A percentile compares a stretch with the other conserved stretches of the same genome.
phyloP scores from a whole-genome alignment of 1,284 basidiomycete genomes.

The Trametes sp. region DNA sequence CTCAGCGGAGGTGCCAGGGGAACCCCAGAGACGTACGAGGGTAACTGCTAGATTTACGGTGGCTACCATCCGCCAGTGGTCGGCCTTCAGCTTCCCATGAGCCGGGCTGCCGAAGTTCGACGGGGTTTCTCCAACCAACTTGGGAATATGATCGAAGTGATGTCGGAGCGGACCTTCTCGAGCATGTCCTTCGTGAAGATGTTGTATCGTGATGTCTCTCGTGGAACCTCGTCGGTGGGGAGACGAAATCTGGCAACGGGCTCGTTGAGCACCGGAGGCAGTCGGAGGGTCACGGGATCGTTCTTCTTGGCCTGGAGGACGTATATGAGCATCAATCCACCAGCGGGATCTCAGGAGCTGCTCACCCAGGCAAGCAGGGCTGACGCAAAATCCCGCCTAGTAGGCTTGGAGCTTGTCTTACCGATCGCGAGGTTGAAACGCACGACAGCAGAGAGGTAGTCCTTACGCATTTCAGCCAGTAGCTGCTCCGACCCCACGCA shows the following conservation, averaged over 20 bases:
- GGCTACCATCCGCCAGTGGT: constrained; percentile 45
- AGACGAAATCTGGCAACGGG: background rate
- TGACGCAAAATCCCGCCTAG: no score
- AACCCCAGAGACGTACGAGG: constrained; percentile 46
- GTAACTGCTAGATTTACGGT: constrained; percentile 44
- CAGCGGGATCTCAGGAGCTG: no score
- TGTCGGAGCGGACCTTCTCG: constrained; percentile 20
- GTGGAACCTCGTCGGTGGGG: background rate
- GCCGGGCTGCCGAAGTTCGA: constrained; percentile 39
- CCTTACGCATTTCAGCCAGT: no score
- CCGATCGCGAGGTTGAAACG: background rate
- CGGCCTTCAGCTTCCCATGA: constrained; percentile 47
- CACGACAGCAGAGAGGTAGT: no score
- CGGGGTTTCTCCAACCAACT: constrained; percentile 41
- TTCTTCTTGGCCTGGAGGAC: background rate
- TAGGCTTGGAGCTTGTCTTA: no score
- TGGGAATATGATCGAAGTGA: constrained; percentile 25
- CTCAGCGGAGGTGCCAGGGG: background rate
- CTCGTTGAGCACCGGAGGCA: background rate
- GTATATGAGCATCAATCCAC: no score
- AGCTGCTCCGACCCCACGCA: background rate
- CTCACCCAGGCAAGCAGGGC: no score
- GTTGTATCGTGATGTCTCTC: background rate
- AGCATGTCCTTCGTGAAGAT: background rate
- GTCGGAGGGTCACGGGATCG: background rate